These are phyloP conservation scores for Pseudomassariella vexata DNA, from an alignment of 2,329 filamentous ascomycete species.

Conservation along the genomic window DNA sequence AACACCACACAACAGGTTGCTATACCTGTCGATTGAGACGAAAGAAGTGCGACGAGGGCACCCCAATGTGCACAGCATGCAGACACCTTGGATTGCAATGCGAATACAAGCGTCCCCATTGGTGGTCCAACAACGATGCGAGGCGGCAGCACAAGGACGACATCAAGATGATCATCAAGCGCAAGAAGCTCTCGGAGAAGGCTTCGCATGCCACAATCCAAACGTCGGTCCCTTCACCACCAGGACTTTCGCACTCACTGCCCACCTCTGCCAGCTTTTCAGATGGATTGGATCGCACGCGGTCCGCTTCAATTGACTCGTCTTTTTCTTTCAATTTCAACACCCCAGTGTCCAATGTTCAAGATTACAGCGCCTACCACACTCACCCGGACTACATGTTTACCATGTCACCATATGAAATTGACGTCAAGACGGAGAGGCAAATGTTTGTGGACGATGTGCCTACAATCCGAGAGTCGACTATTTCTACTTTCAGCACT, in stretches of 20 bases:
- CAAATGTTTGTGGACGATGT: conserved; percentile 92
- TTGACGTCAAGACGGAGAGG: conserved; percentile 92
- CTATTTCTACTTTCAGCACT: conserved; percentile 89
- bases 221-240: conserved; percentile 60
- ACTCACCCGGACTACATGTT: conserved; percentile 50
- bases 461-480: conserved; percentile 77
- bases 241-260: conserved; percentile 73
- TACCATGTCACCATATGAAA: conserved; percentile 71
- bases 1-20: conserved; percentile 43
- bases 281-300: conserved; percentile 65
- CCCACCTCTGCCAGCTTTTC: conserved; percentile 77
- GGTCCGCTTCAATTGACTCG: conserved; percentile 75
- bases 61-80: conserved; percentile 59
- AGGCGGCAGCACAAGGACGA: conserved; percentile 83
- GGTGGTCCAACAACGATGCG: conserved; percentile 94
- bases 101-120: conserved; percentile 94
- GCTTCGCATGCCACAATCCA: conserved; percentile 48
- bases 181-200: conserved; percentile 92
- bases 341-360: conserved; percentile 46
- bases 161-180: conserved; percentile 97
- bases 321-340: conserved; percentile 74
- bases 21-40: conserved; percentile 62
- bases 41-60: conserved; percentile 65
- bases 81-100: conserved; percentile 75
- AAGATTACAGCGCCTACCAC: conserved; percentile 56